Evolutionary conservation across 2,329 filamentous ascomycete species (phyloP).

Genomic region (Cercospora berteroae): DNA sequence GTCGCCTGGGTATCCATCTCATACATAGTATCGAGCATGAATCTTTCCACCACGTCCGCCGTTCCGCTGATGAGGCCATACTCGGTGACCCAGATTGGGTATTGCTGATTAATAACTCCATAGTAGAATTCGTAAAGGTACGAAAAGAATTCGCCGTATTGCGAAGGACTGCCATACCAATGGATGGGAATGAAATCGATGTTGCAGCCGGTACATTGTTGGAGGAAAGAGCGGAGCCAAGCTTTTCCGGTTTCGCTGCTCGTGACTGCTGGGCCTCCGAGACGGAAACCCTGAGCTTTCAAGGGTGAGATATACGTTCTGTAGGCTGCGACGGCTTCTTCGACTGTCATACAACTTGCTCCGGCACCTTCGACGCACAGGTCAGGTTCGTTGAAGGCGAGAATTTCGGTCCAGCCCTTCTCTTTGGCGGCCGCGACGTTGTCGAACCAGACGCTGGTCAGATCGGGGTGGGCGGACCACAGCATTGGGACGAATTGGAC

Average conservation of each 20-base stretch:
- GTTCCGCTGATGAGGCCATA: background rate
- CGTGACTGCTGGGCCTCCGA: background rate
- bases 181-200: constrained; percentile 1
- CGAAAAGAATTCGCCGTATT: background rate
- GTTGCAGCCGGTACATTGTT: background rate
- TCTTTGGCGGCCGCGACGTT: background rate
- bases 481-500: constrained; percentile 1
- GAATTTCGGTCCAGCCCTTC: background rate
- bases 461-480: background rate
- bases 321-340: background rate
- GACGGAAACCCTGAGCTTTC: background rate
- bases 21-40: background rate
- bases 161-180: background rate
- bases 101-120: background rate
- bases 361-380: background rate
- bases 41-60: background rate
- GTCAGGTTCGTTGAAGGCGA: constrained; percentile 3
- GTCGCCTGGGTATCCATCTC: background rate
- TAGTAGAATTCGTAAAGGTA: background rate
- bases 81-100: background rate
- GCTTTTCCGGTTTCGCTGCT: background rate
- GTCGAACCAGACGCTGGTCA: constrained; percentile 1
- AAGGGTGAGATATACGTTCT: background rate
- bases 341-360: background rate
- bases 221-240: background rate